Evolutionary conservation across 345 rosid genomes (phyloP).

Genomic region (Firmiana major): DNA sequence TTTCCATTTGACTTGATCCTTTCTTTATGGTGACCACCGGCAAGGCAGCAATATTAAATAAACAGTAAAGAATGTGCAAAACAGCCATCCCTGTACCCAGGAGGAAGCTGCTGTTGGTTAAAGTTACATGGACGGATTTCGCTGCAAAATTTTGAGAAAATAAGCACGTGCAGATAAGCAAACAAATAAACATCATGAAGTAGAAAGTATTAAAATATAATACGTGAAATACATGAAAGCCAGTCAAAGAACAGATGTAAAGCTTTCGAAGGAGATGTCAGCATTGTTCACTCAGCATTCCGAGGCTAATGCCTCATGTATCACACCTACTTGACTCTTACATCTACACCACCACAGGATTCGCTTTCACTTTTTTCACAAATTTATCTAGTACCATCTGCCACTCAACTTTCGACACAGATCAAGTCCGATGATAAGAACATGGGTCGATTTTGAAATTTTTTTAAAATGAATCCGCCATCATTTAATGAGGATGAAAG

Average conservation of each 20-base stretch:
- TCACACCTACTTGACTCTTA: too few relatives aligned
- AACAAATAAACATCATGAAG: neutral
- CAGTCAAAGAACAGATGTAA: constrained; percentile 54
- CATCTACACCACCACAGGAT: too few relatives aligned
- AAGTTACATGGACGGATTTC: neutral
- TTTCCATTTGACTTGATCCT: neutral
- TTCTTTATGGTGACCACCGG: neutral
- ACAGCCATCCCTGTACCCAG: neutral
- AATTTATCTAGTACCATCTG: too few relatives aligned
- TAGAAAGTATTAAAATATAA: neutral
- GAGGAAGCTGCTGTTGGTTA: neutral
- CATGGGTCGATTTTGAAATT: too few relatives aligned
- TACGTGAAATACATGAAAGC: constrained; percentile 17
- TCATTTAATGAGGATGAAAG: too few relatives aligned
- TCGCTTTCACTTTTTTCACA: too few relatives aligned
- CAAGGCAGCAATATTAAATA: neutral
- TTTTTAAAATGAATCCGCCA: too few relatives aligned
- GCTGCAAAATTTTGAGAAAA: neutral
- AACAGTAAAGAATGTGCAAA: neutral
- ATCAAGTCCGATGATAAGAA: too few relatives aligned
- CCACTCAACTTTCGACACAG: too few relatives aligned
- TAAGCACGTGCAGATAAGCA: neutral
- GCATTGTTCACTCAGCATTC: too few relatives aligned
- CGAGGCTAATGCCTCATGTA: too few relatives aligned
- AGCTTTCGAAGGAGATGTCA: too few relatives aligned